phyloP scores from a whole-genome alignment of 495 filamentous ascomycete genomes.

The Jackrogersella multiformis region DNA sequence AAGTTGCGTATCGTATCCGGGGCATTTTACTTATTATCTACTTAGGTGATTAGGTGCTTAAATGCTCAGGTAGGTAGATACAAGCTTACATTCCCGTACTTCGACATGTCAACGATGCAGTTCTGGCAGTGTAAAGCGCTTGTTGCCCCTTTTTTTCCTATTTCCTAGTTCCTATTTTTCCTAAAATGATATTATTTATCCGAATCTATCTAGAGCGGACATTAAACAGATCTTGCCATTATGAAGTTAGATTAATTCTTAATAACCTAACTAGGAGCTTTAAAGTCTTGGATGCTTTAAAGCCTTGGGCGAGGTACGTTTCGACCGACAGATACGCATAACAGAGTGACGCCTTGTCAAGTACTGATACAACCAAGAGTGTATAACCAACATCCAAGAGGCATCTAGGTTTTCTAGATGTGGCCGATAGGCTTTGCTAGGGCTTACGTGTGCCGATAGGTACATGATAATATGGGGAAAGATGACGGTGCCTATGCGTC shows the following conservation, averaged over 20 bases:
- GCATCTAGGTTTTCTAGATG: slow-evolving; percentile 13
- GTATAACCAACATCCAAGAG: background rate
- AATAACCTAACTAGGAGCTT: slow-evolving; percentile 1
- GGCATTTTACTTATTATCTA: no score
- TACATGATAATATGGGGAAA: slow-evolving; percentile 10
- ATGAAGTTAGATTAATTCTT: background rate
- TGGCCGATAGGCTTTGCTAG: slow-evolving; percentile 30
- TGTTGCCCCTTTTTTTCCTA: no score
- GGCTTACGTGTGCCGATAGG: slow-evolving; percentile 20
- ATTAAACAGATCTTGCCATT: background rate
- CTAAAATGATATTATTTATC: background rate
- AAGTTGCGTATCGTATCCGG: background rate
- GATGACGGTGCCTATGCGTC: slow-evolving; percentile 12
- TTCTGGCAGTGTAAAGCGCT: no score
- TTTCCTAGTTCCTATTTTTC: background rate
- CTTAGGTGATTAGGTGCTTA: no score
- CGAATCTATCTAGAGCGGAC: background rate
- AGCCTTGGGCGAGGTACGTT: background rate
- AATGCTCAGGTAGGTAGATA: background rate
- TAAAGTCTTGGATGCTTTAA: background rate
- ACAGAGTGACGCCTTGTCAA: no score
- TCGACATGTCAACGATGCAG: slow-evolving; percentile 1
- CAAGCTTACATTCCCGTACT: background rate
- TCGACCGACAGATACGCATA: background rate
- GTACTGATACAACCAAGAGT: no score